A percentile compares a stretch with the other conserved stretches of the same genome.
phyloP scores from a whole-genome alignment of 192 early-diverging fungal species.

The Rhizophagus clarus region DNA sequence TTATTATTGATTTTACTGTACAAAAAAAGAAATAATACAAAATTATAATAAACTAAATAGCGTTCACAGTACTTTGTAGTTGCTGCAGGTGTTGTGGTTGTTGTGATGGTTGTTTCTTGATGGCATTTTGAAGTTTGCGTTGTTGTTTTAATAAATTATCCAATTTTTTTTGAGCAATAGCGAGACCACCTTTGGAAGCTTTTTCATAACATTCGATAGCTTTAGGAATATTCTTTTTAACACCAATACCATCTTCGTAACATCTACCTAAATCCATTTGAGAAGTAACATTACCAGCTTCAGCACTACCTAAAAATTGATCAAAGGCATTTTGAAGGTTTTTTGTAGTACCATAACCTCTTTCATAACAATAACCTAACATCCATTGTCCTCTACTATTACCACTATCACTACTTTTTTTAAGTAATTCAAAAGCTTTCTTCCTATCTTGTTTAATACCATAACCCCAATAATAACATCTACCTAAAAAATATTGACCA shows the following conservation, averaged over 20 bases:
- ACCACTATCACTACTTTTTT: background rate
- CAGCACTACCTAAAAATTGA: constrained; percentile 36
- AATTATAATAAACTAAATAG: no score
- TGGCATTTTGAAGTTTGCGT: background rate
- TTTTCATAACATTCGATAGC: constrained; percentile 63
- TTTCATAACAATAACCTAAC: constrained; percentile 9
- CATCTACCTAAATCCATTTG: constrained; percentile 75
- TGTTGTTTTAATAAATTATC: background rate
- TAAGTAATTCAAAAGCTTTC: background rate
- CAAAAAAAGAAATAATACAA: no score
- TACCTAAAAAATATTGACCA: constrained; percentile 13
- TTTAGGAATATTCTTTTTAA: constrained; percentile 41
- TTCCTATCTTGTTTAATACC: background rate
- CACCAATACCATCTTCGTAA: constrained; percentile 68
- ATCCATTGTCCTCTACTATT: background rate
- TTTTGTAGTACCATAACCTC: background rate
- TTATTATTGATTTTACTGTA: no score
- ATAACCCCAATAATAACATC: background rate
- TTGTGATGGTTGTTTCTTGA: no score
- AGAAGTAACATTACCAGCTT: constrained; percentile 67
- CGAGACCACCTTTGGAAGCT: constrained; percentile 51
- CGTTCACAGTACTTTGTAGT: no score
- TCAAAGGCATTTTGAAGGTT: background rate
- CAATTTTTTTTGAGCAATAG: constrained; percentile 42
- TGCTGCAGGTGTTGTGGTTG: no score